Conservation (phyloP, 257 asterid genomes). For the Solanum sparsipilum region DNA sequence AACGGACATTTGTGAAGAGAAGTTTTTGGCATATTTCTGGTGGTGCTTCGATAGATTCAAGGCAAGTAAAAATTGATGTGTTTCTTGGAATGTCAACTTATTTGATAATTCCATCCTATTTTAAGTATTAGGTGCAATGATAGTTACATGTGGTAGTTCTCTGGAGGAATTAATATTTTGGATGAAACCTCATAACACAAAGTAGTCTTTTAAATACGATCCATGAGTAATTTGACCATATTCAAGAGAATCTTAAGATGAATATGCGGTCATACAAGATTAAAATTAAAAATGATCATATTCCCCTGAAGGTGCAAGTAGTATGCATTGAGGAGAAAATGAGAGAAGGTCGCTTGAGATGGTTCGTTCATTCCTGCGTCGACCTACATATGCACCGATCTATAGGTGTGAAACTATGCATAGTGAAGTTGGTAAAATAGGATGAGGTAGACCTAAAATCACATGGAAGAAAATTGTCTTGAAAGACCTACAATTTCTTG, state of each 20-base stretch:
- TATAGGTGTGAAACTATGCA: not conserved
- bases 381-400: not conserved
- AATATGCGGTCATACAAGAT: not conserved
- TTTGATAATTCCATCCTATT: not conserved
- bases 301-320: not conserved
- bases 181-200: not conserved
- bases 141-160: not conserved
- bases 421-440: not conserved
- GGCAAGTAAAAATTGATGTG: slow-evolving; percentile 31
- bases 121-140: not conserved
- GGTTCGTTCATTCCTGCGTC: not conserved
- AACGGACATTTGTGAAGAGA: slow-evolving; percentile 61
- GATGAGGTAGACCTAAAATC: not conserved
- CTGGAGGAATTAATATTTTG: not conserved
- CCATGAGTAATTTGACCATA: not conserved
- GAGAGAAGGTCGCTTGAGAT: not conserved
- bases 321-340: not conserved
- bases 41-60: slow-evolving; percentile 82
- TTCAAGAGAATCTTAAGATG: not conserved
- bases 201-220: not conserved
- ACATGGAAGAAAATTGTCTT: not conserved
- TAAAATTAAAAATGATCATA: not conserved
- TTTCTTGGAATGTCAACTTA: not conserved
- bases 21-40: slow-evolving; percentile 90
- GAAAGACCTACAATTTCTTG: not conserved